These are phyloP conservation scores for Calycina herbarum DNA, from an alignment of 2,329 filamentous ascomycete genomes.

Conservation along the genomic window DNA sequence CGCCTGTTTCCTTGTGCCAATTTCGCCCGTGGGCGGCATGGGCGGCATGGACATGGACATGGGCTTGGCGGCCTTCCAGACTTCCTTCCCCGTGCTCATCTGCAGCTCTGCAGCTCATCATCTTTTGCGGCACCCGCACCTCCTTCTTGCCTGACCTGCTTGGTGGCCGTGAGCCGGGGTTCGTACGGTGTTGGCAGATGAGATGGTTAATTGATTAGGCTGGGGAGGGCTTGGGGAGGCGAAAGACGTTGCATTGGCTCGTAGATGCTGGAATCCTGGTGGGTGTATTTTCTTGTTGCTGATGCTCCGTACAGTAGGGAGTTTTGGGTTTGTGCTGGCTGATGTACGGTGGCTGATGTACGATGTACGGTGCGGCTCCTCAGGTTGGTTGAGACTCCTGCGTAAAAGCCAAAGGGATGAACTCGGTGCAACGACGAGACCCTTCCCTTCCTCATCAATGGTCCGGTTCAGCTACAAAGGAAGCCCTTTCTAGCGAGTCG, in stretches of 20 bases:
- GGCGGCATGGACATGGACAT: background rate
- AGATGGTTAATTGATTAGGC: background rate
- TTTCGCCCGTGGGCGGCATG: background rate
- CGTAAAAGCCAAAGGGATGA: background rate
- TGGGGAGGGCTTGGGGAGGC: background rate
- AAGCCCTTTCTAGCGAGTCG: background rate
- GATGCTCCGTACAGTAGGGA: background rate
- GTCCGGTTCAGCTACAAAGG: background rate
- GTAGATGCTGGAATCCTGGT: background rate
- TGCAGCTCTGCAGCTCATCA: constrained; percentile 7
- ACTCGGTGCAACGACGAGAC: background rate
- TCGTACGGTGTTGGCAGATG: background rate
- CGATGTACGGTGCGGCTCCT: background rate
- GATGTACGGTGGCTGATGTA: no score
- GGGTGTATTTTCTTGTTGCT: background rate
- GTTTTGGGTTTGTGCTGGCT: background rate
- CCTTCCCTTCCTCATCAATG: background rate
- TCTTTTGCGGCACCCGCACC: background rate
- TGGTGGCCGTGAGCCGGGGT: background rate
- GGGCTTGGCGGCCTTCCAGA: background rate
- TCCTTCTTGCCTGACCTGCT: background rate
- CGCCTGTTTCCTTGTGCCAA: constrained; percentile 7
- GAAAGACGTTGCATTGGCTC: constrained; percentile 5
- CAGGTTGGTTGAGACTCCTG: background rate
- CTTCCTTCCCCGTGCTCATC: background rate